phyloP scores from a whole-genome alignment of 2,329 filamentous ascomycete species.

The Hypoxylon sp. region DNA sequence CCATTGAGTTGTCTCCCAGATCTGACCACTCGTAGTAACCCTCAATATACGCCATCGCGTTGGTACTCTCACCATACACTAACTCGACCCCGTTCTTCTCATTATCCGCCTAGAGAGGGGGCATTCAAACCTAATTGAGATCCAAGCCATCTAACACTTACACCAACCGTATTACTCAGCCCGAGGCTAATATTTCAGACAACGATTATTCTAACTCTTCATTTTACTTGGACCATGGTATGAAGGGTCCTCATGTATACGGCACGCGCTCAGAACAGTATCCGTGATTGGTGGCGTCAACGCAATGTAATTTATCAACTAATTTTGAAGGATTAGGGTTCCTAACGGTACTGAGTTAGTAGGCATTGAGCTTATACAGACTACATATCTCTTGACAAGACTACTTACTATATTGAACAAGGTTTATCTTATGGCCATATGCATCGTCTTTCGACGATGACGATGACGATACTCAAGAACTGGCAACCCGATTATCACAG shows the following conservation, averaged over 20 bases:
- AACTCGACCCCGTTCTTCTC: constrained; percentile 53
- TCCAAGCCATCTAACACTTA: too few species aligned
- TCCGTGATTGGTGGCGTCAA: constrained; percentile 23
- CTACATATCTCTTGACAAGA: not conserved
- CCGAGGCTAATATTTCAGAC: not conserved
- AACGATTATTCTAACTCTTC: not conserved
- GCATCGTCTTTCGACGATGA: not conserved
- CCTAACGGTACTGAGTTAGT: not conserved
- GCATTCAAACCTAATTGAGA: too few species aligned
- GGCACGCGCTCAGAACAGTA: constrained; percentile 8
- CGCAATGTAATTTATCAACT: constrained; percentile 15
- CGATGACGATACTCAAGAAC: not conserved
- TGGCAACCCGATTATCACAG: not conserved
- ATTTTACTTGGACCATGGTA: too few species aligned
- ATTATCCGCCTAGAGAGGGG: constrained; percentile 59
- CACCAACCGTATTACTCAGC: constrained; percentile 3
- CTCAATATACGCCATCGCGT: constrained; percentile 59
- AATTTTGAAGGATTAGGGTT: not conserved
- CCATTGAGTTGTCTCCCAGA: constrained; percentile 42
- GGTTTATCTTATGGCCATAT: not conserved
- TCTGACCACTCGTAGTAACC: constrained; percentile 60
- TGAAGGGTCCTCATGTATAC: not conserved
- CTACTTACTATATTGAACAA: not conserved
- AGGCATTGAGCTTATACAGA: not conserved
- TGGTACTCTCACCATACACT: constrained; percentile 54